Evolutionary conservation across 192 early-diverging fungal genomes (phyloP).

Genomic region (Piromyces sp.): DNA sequence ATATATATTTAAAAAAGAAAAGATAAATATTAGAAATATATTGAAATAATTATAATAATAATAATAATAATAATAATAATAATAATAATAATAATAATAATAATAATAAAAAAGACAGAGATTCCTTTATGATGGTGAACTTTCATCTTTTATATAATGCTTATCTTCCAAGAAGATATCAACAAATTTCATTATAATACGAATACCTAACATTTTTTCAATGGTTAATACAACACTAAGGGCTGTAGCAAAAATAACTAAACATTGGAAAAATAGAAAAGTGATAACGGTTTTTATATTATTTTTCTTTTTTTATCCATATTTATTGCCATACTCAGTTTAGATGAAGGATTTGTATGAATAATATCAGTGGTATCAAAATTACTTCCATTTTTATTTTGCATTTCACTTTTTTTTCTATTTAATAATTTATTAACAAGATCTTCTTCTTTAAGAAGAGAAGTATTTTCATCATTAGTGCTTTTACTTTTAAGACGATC

Average conservation of each 20-base stretch:
- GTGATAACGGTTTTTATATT: background rate
- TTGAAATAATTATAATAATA: too few relatives aligned
- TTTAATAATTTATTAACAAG: background rate
- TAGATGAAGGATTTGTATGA: too few relatives aligned
- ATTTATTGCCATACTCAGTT: too few relatives aligned
- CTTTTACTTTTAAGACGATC: background rate
- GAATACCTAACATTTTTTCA: background rate
- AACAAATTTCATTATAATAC: background rate
- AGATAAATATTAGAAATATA: too few relatives aligned
- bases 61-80: too few relatives aligned
- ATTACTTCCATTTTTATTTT: too few relatives aligned
- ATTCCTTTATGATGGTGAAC: background rate
- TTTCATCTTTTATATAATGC: background rate
- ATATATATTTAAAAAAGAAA: too few relatives aligned
- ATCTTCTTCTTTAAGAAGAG: background rate
- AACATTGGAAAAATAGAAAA: background rate
- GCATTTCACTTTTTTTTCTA: background rate
- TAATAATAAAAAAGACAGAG: background rate
- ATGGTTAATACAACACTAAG: background rate
- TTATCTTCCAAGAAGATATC: background rate
- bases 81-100: background rate
- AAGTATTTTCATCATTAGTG: background rate
- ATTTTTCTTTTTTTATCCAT: background rate
- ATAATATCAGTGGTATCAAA: too few relatives aligned
- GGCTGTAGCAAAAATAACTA: background rate